These are phyloP conservation scores for Talaromyces sp. DNA, from an alignment of 2,329 filamentous ascomycete species.

Conservation along the genomic window DNA sequence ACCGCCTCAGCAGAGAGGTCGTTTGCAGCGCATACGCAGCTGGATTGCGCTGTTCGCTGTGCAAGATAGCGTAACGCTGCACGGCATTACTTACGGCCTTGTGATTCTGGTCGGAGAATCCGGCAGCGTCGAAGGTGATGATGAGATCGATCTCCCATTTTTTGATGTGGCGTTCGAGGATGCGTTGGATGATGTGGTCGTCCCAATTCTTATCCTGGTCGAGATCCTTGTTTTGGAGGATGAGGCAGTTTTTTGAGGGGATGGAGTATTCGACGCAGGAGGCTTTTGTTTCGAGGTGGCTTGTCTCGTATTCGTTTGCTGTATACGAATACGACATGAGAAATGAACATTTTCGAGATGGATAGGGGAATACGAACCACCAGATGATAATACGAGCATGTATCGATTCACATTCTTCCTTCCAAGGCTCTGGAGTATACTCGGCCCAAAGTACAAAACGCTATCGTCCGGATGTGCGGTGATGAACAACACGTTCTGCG, in stretches of 20 bases:
- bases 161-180: conserved; percentile 34
- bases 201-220: conserved; percentile 37
- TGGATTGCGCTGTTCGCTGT: conserved; percentile 24
- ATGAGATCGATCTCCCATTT: conserved; percentile 43
- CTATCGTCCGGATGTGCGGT: conserved; percentile 35
- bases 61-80: conserved; percentile 26
- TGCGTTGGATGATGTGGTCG: conserved; percentile 31
- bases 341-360: no score
- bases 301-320: conserved; percentile 7
- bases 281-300: conserved; percentile 22
- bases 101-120: conserved; percentile 34
- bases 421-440: conserved; percentile 23
- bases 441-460: conserved; percentile 28
- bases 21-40: conserved; percentile 37
- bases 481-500: conserved; percentile 38
- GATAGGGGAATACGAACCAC: neutral
- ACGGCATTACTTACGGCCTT: conserved; percentile 32
- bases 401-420: conserved; percentile 20
- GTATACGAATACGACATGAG: neutral
- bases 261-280: conserved; percentile 24
- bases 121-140: conserved; percentile 41
- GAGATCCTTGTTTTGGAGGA: conserved; percentile 35
- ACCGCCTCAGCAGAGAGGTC: conserved; percentile 35
- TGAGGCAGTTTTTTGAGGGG: conserved; percentile 32
- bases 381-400: conserved; percentile 24